Evolutionary conservation across 371 early-diverging fungal species (phyloP), one percentile per base, ranked within the genome.

Genomic region (Mucor racemosus): DNA sequence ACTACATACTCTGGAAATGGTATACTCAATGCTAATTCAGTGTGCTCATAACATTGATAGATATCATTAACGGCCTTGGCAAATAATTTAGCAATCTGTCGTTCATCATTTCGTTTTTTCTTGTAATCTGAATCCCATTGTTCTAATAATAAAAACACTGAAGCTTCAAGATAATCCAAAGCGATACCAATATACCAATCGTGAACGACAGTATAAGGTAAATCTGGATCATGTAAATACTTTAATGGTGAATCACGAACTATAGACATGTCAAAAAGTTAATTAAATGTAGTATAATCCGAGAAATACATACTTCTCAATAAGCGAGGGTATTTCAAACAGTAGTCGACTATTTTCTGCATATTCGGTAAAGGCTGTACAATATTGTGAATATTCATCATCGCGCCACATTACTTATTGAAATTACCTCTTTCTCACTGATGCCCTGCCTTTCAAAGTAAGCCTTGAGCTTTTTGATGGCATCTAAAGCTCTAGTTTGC

Each of bases 211-310:
- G 38, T 14, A 15, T 50, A 46, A 17, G 72, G 72, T 41, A 64
- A 1, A 38, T 54, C 44, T 8, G 67, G 64, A 34, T 66, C 54
- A 15, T 71, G 64, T 4, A 71, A 41, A n/a, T 39, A 34, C 15
- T 48, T 42, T 26, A 71, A 35, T 9, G 67, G 67, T 11, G 72
- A 71, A 67, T 67, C 66, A 14, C 64, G 59, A 8, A 71, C 72
- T 71, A 15, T 38, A 17, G 36, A 34, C 1, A 56, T 26, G 3
- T 26, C 26, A 46, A 19, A 15, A 7, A 38, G 14, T 53, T 13
- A 62, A 31, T n/a, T 55, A 17, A 34, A 36, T 19, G 19, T 36
- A 15, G 19, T 40, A 1, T 4, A 26, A 39, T 13, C 15, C 2
- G 19, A 40, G 9, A 11, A 39, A 50, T 0, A 21, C 42, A 46